These are phyloP conservation scores for Artemisia argyi DNA, from an alignment of 129 eudicot genomes.

Conservation along the genomic window DNA sequence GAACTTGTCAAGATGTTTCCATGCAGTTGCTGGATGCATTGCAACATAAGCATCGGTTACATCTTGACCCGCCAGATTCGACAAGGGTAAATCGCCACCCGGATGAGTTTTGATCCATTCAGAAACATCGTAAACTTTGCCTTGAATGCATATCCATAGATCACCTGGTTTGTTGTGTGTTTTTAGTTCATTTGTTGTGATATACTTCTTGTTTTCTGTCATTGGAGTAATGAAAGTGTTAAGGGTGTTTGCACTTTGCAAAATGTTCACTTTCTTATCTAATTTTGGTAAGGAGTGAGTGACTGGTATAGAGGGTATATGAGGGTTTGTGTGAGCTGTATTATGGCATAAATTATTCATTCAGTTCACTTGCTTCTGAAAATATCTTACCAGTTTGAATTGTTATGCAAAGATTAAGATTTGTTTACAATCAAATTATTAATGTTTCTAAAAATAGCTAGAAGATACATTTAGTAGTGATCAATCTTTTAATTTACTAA, in stretches of 20 bases:
- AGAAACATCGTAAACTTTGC: slow-evolving; percentile 59
- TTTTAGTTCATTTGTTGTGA: slow-evolving; percentile 10
- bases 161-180: slow-evolving; percentile 23
- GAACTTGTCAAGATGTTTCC: slow-evolving; percentile 21
- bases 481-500: no score
- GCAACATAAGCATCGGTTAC: slow-evolving; percentile 23
- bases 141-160: slow-evolving; percentile 50
- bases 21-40: slow-evolving; percentile 17
- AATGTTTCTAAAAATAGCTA: no score
- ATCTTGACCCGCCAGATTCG: slow-evolving; percentile 24
- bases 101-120: slow-evolving; percentile 40
- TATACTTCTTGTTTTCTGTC: slow-evolving; percentile 16
- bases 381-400: no score
- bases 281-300: not conserved
- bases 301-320: not conserved
- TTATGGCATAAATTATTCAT: not conserved
- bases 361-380: no score
- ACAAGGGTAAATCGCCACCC: slow-evolving; percentile 19
- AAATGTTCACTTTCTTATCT: slow-evolving; percentile 11
- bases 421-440: no score
- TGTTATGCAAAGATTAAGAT: no score
- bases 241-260: not conserved
- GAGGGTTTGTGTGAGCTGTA: slow-evolving; percentile 2
- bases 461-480: no score
- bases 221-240: not conserved